Evolutionary conservation across 2,329 filamentous ascomycete genomes (phyloP), one percentile per base, ranked within the genome.

Genomic region (Periconia macrospinosa): DNA sequence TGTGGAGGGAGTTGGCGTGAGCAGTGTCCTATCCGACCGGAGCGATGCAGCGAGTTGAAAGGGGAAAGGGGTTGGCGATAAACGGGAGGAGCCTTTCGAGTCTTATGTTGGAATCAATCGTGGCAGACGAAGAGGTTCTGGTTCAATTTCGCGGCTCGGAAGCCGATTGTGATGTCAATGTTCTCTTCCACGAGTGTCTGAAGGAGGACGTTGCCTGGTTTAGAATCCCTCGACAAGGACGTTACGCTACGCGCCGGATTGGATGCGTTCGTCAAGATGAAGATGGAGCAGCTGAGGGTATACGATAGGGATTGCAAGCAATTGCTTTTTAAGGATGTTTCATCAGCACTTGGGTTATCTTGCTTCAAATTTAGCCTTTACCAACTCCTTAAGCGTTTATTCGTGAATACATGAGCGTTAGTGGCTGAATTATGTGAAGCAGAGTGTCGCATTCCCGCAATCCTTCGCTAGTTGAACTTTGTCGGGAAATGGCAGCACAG

Each of bases 81-180:
- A 42, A 43, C 69, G 55, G 47, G 42, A 23, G 49, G 45, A 30
- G 40, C 42, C 60, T 68, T 52, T 69, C 65, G 42, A 49, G 17
- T n/a, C 56, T 57, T 30, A 49, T 49, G 47, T 35, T 35, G 2
- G 47, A 49, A 20, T 49, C 47, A 49, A 20, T 49, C 47, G 8
- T 41, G 47, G 47, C 1, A 6, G 14, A 42, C 35, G 18, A 65
- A 66, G 2, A 61, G 47, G 6, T 49, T 49, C 19, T 52, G 49
- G 49, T 52, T 52, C 17, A 42, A 52, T 42, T 52, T 41, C 20
- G 49, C 42, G 43, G 44, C 18, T 2, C 30, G 49, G 49, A 52
- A 47, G 14, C 37, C 49, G n/a, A 35, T 52, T 27, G 49, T 27
- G 49, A 52, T 52, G 43, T 47, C 2, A 42, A 52, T 14, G 49